Evolutionary conservation across 805 yeast species (phyloP), one percentile per base, ranked within the genome.

Genomic region (Barnettozyma botsteinii): DNA sequence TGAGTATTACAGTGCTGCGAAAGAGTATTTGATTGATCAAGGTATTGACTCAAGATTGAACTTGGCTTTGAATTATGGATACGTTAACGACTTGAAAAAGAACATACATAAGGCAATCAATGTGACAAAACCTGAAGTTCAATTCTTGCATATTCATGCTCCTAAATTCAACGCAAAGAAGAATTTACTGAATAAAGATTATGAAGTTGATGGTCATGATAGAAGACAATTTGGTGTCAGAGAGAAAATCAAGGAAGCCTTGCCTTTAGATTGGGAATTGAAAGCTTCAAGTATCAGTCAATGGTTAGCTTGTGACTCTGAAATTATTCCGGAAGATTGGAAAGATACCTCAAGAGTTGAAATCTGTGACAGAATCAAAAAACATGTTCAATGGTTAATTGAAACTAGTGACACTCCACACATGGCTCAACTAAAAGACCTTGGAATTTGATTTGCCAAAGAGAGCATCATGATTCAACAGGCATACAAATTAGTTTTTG

Each of bases 271-370:
- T 41, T 55, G 58, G 57, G 59, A 55, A 39, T 40, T 55, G 19
- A 53, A 51, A 38, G 43, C 45, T 1, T 55, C 53, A 7, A 51
- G 55, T 36, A 51, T 55, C 31, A 45, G 52, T 22, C 56, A 55
- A 36, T 55, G 59, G 59, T 31, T 55, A 14, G 59, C 59, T 4
- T 55, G 59, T 46, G 58, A 55, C 4, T 52, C 59, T 5, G 41
- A 43, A 22, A 44, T 50, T 23, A 37, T 53, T 19, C 59, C 59
- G 17, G 18, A 51, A 14, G 55, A 53, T 33, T 55, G 59, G 59
- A 47, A 49, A 33, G 44, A 44, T 19, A 30, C 41, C 17, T 49
- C 48, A 22, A 52, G 56, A 39, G 33, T 35, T 4, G 46, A 45
- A 7, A 41, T 45, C 23, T 55, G 59, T 46, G 42, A 35, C 9